These are phyloP conservation scores for Gastrodia elata DNA, from an alignment of 106 monocot genomes.

Conservation along the genomic window DNA sequence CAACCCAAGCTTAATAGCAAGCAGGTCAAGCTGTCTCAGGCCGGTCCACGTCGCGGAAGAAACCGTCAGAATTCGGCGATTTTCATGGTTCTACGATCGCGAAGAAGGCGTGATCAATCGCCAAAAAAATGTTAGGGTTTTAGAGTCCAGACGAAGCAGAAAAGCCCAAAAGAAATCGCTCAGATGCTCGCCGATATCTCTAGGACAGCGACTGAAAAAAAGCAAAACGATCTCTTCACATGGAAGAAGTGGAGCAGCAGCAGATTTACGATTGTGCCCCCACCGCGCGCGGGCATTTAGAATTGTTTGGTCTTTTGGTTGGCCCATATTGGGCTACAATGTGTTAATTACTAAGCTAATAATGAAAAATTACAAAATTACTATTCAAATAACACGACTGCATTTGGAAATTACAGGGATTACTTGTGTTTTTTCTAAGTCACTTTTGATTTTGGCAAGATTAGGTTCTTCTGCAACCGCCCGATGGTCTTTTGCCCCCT, in stretches of 20 bases:
- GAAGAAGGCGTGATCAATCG: not conserved
- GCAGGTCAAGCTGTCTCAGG: not conserved
- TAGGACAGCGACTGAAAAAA: slow-evolving; percentile 3
- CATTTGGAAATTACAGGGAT: too few species aligned
- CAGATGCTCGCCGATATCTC: slow-evolving; percentile 3
- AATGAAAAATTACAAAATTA: too few species aligned
- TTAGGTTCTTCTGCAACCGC: too few species aligned
- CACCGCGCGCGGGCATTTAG: too few species aligned
- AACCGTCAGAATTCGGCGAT: not conserved
- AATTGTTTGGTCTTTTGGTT: too few species aligned
- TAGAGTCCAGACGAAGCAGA: not conserved
- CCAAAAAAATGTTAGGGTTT: not conserved
- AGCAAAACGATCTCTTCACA: slow-evolving; percentile 10
- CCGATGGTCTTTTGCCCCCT: too few species aligned
- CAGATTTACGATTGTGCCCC: not conserved
- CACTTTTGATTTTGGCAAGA: too few species aligned
- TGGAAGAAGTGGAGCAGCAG: not conserved
- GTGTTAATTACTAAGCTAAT: too few species aligned
- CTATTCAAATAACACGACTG: too few species aligned
- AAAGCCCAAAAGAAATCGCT: slow-evolving; percentile 8
- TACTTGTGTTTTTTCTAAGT: too few species aligned
- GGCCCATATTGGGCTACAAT: too few species aligned
- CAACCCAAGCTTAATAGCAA: not conserved
- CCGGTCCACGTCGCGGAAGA: not conserved
- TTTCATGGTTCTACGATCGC: not conserved